These are phyloP conservation scores for Eremothecium sinecaudum DNA, from an alignment of 1,139 yeast species.

Conservation along the genomic window DNA sequence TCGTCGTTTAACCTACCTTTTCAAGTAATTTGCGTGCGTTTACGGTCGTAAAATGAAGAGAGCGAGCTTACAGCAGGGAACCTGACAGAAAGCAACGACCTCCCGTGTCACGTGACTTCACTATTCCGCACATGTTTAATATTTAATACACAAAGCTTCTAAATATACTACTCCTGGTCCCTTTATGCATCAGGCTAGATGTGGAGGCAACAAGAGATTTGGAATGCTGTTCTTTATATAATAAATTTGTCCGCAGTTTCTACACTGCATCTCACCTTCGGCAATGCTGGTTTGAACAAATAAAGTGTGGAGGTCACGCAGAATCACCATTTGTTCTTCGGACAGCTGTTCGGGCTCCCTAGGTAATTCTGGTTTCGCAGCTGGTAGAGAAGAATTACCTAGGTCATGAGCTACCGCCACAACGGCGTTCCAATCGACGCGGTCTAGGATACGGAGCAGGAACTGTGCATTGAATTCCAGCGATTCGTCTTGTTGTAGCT, in stretches of 20 bases:
- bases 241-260: constrained; percentile 78
- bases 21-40: too few relatives aligned
- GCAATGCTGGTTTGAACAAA: constrained; percentile 76
- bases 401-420: constrained; percentile 66
- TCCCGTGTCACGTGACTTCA: too few relatives aligned
- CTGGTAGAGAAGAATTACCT: constrained; percentile 52
- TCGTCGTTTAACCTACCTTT: too few relatives aligned
- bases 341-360: constrained; percentile 28
- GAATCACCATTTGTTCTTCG: constrained; percentile 49
- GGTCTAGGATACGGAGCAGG: constrained; percentile 62
- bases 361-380: constrained; percentile 39
- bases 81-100: too few relatives aligned
- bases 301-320: constrained; percentile 67
- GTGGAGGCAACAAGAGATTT: constrained; percentile 89
- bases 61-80: too few relatives aligned
- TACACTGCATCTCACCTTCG: constrained; percentile 85
- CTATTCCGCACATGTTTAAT: too few relatives aligned
- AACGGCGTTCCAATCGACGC: constrained; percentile 84
- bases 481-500: constrained; percentile 59
- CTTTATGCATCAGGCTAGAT: constrained; percentile 61
- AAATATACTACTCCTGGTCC: too few relatives aligned
- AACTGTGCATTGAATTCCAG: constrained; percentile 80
- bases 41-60: too few relatives aligned
- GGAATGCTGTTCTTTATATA: constrained; percentile 90
- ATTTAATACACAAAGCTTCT: too few relatives aligned